Evolutionary conservation across 495 filamentous ascomycete genomes (phyloP), one percentile per base, ranked within the genome.

Genomic region (Lichina pygmaea): DNA sequence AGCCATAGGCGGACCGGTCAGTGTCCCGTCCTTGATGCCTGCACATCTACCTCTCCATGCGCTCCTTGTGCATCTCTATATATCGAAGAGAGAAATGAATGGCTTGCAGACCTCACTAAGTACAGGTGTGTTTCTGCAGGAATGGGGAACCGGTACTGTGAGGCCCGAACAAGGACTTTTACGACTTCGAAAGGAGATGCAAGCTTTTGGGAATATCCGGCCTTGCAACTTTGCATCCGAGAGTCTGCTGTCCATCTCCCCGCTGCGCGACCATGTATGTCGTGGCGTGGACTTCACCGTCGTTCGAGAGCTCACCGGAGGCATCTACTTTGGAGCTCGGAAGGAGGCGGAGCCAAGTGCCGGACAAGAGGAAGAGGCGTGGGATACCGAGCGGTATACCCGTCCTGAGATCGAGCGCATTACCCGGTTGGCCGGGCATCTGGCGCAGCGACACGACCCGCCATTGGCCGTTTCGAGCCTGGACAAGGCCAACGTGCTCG

Each of bases 401-500:
- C 73, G 81, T 37, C 57, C 67, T 43, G 89, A 97, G 69, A 79
- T 95, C 52, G 81, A 91, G 72, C 75, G 89, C 42, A 75, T 97
- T 55, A 78, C 75, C 32, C 70, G 89, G 46, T 66, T 95, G 32
- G 86, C 78, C 13, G 89, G 71, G 10, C 70, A 80, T 62, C 66
- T 95, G 30, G 89, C 89, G 15, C 67, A 84, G 50, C 75, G 77
- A 54, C 67, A 73, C 51, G 66, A 80, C 58, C 86, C 86, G 8
- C 84, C 82, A 24, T 63, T 75, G 30, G 78, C 80, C 47, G 82
- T 97, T 15, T 83, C 75, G 77, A 81, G 74, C 53, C 58, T 97
- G 57, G 89, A 97, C 57, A 97, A 97, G 73, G 89, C 89, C 47
- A 97, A 97, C 56, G 89, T 97, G 43, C 70, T 97, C 42, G 89